Conservation (phyloP, 208 protist genomes). For the Leptomonas seymouri region DNA sequence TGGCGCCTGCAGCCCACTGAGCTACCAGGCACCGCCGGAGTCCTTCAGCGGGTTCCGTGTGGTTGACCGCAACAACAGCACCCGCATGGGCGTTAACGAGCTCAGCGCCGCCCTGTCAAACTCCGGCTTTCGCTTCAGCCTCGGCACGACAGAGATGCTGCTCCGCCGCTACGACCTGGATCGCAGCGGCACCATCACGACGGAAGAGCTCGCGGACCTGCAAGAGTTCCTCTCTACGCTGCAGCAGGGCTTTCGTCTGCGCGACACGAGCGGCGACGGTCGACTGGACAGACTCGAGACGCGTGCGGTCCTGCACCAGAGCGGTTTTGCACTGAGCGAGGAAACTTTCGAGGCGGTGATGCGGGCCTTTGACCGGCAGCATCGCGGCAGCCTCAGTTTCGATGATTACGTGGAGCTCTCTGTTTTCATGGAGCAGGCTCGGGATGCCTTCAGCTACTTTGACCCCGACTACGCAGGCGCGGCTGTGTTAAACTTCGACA, state of each 20-base stretch:
- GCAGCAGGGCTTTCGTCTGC: slow-evolving; percentile 52
- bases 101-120: slow-evolving; percentile 65
- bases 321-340: slow-evolving; percentile 55
- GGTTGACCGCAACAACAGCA: slow-evolving; percentile 64
- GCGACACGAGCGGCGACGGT: slow-evolving; percentile 48
- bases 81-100: slow-evolving; percentile 61
- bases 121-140: slow-evolving; percentile 59
- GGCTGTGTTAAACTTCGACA: slow-evolving; percentile 66
- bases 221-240: slow-evolving; percentile 68
- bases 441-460: slow-evolving; percentile 60
- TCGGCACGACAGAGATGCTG: slow-evolving; percentile 71
- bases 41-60: slow-evolving; percentile 60
- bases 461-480: slow-evolving; percentile 45
- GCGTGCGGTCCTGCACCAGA: slow-evolving; percentile 40
- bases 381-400: slow-evolving; percentile 60
- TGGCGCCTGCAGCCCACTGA: slow-evolving; percentile 15
- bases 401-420: slow-evolving; percentile 84
- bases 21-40: slow-evolving; percentile 23
- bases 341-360: slow-evolving; percentile 71
- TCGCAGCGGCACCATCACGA: slow-evolving; percentile 52
- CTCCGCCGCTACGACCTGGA: slow-evolving; percentile 77
- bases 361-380: slow-evolving; percentile 72
- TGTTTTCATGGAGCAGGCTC: slow-evolving; percentile 58
- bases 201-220: slow-evolving; percentile 70
- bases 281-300: slow-evolving; percentile 58